A percentile compares a stretch with the other conserved stretches of the same genome.
phyloP scores from a whole-genome alignment of 441 rosid species.

The California macrophylla region DNA sequence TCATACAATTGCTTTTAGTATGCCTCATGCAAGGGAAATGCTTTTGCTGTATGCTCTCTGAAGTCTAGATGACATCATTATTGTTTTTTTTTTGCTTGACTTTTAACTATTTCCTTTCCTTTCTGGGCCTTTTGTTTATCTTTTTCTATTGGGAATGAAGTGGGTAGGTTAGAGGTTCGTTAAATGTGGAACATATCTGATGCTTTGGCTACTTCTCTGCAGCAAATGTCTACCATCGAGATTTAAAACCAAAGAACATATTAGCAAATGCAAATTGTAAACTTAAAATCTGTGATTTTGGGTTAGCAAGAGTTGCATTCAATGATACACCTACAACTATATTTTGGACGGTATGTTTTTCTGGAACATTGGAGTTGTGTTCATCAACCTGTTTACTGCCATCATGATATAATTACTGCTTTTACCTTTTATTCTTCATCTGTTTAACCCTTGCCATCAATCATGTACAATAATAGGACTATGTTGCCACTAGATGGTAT shows the following conservation, averaged over 20 bases:
- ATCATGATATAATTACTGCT: background rate
- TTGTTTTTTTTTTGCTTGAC: background rate
- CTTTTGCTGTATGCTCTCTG: no score
- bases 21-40: no score
- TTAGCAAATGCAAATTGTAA: slow-evolving; percentile 98
- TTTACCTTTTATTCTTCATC: background rate
- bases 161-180: background rate
- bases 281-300: slow-evolving; percentile 93
- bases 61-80: no score
- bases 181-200: slow-evolving; percentile 6
- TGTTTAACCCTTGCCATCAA: slow-evolving; percentile 7
- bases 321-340: slow-evolving; percentile 82
- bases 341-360: slow-evolving; percentile 76
- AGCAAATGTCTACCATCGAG: slow-evolving; percentile 98
- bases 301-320: slow-evolving; percentile 87
- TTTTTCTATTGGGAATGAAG: no score
- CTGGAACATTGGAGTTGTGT: slow-evolving; percentile 13
- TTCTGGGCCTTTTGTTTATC: background rate
- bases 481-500: slow-evolving; percentile 91
- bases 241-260: slow-evolving; percentile 95
- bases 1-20: no score
- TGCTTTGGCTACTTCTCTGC: slow-evolving; percentile 21
- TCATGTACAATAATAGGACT: slow-evolving; percentile 41
- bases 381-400: background rate
- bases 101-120: background rate